Conservation (phyloP, 1,139 yeast species). For the Protomyces gravidus region DNA sequence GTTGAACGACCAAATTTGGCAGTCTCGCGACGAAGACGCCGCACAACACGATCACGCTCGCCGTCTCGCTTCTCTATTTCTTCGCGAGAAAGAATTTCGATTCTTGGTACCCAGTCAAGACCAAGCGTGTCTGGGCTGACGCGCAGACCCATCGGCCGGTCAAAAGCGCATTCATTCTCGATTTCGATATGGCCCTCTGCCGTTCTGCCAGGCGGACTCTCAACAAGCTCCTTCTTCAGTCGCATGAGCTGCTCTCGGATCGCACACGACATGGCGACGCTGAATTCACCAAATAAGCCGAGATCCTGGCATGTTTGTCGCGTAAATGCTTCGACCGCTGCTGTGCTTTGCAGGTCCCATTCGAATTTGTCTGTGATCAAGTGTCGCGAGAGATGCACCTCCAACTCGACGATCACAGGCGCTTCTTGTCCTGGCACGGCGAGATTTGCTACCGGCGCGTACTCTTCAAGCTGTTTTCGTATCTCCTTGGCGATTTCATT, state of each 20-base stretch:
- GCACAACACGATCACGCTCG: slow-evolving; percentile 84
- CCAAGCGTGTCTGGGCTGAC: slow-evolving; percentile 58
- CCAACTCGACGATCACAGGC: slow-evolving; percentile 57
- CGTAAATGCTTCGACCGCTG: slow-evolving; percentile 84
- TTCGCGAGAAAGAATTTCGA: slow-evolving; percentile 80
- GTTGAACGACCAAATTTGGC: slow-evolving; percentile 49
- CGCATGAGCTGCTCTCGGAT: slow-evolving; percentile 73
- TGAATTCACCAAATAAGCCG: slow-evolving; percentile 79
- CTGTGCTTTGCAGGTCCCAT: slow-evolving; percentile 68
- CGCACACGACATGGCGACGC: slow-evolving; percentile 85
- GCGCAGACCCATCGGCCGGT: slow-evolving; percentile 60
- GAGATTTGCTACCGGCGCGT: slow-evolving; percentile 58
- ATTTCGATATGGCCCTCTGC: slow-evolving; percentile 49
- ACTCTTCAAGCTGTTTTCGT: slow-evolving; percentile 74
- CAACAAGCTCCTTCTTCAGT: slow-evolving; percentile 78
- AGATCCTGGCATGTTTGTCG: slow-evolving; percentile 74
- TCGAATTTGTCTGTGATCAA: slow-evolving; percentile 89
- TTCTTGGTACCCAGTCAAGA: slow-evolving; percentile 83
- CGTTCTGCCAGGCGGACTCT: slow-evolving; percentile 56
- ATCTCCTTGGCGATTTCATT: slow-evolving; percentile 67
- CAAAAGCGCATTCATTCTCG: slow-evolving; percentile 57
- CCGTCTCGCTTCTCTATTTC: slow-evolving; percentile 93
- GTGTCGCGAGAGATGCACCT: slow-evolving; percentile 77
- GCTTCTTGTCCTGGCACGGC: slow-evolving; percentile 69
- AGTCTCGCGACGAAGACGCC: slow-evolving; percentile 88